Evolutionary conservation across 2,329 filamentous ascomycete species (phyloP), one percentile per base, ranked within the genome.

Genomic region (Cladobotryum mycophilum): DNA sequence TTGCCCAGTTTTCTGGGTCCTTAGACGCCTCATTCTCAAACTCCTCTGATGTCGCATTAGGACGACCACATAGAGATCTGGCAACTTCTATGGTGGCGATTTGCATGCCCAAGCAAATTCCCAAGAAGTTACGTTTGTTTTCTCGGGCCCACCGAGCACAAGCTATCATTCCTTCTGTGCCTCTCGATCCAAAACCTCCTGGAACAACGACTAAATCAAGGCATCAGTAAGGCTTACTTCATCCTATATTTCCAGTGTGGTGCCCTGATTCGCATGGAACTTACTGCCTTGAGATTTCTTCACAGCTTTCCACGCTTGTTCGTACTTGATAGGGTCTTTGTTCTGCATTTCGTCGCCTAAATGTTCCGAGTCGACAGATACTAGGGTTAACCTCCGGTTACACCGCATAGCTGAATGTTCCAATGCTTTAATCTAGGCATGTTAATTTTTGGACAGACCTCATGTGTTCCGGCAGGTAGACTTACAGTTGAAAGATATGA

Each of bases 361-460:
- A 59, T 95, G 80, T 60, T 88, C 84, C 0, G 92, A 82, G 64
- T 97, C 91, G 37, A 97, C 85, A 81, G 85, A 93, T 48, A 87
- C 76, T 37, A 97, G 75, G 55, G 90, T 83, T 40, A 97, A 76
- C 67, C 89, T 90, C 59, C 84, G 81, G 47, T 79, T 76, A 69
- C 90, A 93, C 54, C 81, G 82, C 91, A 97, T 96, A 5, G 91
- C 85, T 1, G 88, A 82, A 70, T 97, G 92, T 70, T 97, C 92
- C 3, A 97, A 78, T 0, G 90, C 83, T 71, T 96, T 96, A 66
- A 82, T 20, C 38, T 41, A 17, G 78, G 20, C 4, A 3, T 5
- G 17, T 41, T 20, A 41, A 12, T 1, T 20, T 30, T 11, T 8
- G 4, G 25, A 14, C 4, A 41, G 2, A 9, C 1, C 17, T n/a